phyloP scores from a whole-genome alignment of 176 grass and related monocot genomes.

The Triticum aestivum region IWGSC_CS_RefSeq_v2.1 NC_057797.1:17378702-17379201 shows the following conservation, averaged over 20 bases:
- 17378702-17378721: not conserved
- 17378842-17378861: not conserved
- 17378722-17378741: not conserved
- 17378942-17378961: not conserved
- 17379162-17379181: no score
- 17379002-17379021: slow-evolving; percentile 2
- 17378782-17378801: not conserved
- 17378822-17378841: not conserved
- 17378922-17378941: not conserved
- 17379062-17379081: not conserved
- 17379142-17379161: no score
- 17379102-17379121: no score
- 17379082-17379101: not conserved
- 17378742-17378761: not conserved
- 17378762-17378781: not conserved
- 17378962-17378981: not conserved
- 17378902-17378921: not conserved
- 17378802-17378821: not conserved
- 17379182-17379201: no score
- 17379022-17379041: not conserved
- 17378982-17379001: not conserved
- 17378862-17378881: not conserved
- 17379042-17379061: not conserved
- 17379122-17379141: no score
- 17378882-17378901: not conserved